Base-by-base conservation (phyloP, 1,284 basidiomycete species). In the Meira miltonrushii region DNA sequence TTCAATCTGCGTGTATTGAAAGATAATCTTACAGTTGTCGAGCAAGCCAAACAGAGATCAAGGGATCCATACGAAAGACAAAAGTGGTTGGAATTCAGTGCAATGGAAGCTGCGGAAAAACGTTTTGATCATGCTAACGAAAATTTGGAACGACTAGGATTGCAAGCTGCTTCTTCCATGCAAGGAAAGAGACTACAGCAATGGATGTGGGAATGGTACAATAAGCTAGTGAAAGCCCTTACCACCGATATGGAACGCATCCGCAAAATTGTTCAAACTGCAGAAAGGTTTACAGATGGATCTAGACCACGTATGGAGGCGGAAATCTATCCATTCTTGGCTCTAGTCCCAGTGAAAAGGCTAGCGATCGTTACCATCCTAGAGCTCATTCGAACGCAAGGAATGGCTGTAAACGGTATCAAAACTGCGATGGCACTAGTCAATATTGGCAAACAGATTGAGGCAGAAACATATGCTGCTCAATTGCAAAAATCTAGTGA, bases 331-430 rank as follows among this genome's bases (percentile, higher is more conserved):
- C 84, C 88, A 1, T 94, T 92, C 80, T 81, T 96, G 8, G 81
- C 83, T 1, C 84, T 93, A 0, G 82, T 98, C 19, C 84, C 86
- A 12, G 82, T 88, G 0, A 85, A 89, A 53, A 88, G 88, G 62
- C 83, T 97, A 9, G 91, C 92, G 0, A 82, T 96, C 21, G 87
- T 97, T 72, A 89, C 89, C 2, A 90, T 97, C 64, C 83, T 94
- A 39, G 92, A 96, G 78, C 79, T 93, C 54, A 90, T 97, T 88
- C 85, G 90, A 15, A 80, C 92, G 47, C 85, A 88, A 47, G 88
- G 88, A 5, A 83, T 85, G 1, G 88, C 89, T 17, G 75, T 82
- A 0, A 86, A 89, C 56, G 94, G 93, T 1, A 91, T 95, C 87
- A 95, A 95, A 80, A 88, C 90, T 0, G 85, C 92, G 1, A 84